These are phyloP conservation scores for Mycena leptocephala DNA, from an alignment of 768 basidiomycete genomes.

Conservation along the genomic window DNA sequence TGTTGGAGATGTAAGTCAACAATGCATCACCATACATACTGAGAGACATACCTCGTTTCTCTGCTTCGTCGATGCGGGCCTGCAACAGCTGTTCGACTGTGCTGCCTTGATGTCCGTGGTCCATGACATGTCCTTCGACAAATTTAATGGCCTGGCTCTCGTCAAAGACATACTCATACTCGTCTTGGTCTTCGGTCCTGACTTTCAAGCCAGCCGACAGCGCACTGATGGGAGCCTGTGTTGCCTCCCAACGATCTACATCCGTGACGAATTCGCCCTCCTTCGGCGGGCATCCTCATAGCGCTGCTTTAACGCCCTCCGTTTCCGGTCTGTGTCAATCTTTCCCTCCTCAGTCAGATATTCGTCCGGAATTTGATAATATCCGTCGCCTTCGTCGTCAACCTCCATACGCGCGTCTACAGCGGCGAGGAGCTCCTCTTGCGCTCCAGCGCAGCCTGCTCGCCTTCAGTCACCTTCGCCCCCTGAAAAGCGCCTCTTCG, in stretches of 20 bases:
- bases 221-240: neutral
- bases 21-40: too few species aligned
- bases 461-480: neutral
- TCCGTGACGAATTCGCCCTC: neutral
- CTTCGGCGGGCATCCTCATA: neutral
- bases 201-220: neutral
- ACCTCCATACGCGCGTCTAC: neutral
- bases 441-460: neutral
- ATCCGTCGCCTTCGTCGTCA: neutral
- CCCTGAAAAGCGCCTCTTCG: neutral
- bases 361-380: conserved; percentile 11
- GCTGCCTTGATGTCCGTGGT: neutral
- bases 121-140: neutral
- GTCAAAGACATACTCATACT: neutral
- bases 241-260: neutral
- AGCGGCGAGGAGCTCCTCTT: neutral
- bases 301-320: neutral
- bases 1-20: neutral
- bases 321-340: neutral
- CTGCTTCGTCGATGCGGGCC: neutral
- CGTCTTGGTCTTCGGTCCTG: neutral
- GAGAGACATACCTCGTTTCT: conserved; percentile 2
- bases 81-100: neutral
- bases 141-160: neutral
- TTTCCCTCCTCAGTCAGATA: neutral